Evolutionary conservation across 176 grass and related monocot species (phyloP), one percentile per base, ranked within the genome.

Genomic region (Tillandsia fasciculata): DNA sequence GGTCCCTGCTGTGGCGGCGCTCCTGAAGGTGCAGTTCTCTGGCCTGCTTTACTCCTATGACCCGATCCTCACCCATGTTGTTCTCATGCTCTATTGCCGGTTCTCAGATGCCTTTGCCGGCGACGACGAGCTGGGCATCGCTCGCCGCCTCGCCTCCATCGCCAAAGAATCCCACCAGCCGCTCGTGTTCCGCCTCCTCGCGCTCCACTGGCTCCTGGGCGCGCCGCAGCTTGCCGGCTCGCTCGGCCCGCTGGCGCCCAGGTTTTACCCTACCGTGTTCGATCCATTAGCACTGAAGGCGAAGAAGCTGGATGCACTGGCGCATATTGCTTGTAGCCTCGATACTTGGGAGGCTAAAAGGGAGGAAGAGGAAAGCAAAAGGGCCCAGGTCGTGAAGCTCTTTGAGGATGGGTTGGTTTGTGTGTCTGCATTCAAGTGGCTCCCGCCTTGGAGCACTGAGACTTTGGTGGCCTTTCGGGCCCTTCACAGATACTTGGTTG

Each of bases 1-100:
- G 79, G 83, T 90, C 29, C 93, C 93, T 2, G 67, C 83, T 0
- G 65, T 92, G 20, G 74, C 76, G 49, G 86, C 93, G 2, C 85
- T 92, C 3, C 77, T 96, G 75, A 96, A 96, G 73, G 88, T 96
- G 57, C 89, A 92, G 78, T 96, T 92, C 57, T 85, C 81, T 5
- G 87, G 92, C 51, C 83, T 96, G 84, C 42, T 75, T 9, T 81
- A 88, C 64, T 89, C 88, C 0, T 86, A 87, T 53, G 74, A 84
- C 66, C 81, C 77, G 14, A 76, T 96, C 65, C 83, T 92, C 72
- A 72, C 81, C 52, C 92, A 96, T 77, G 83, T 84, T 0, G 57
- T 96, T 75, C 86, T 96, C 70, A 74, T 65, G 11, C 81, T 96
- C 48, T 91, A 84, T 52, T 23, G 78, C 18, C 47, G 24, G 51